Evolutionary conservation across 371 early-diverging fungal species (phyloP), one percentile per base, ranked within the genome.

Genomic region (Phascolomyces articulosus): DNA sequence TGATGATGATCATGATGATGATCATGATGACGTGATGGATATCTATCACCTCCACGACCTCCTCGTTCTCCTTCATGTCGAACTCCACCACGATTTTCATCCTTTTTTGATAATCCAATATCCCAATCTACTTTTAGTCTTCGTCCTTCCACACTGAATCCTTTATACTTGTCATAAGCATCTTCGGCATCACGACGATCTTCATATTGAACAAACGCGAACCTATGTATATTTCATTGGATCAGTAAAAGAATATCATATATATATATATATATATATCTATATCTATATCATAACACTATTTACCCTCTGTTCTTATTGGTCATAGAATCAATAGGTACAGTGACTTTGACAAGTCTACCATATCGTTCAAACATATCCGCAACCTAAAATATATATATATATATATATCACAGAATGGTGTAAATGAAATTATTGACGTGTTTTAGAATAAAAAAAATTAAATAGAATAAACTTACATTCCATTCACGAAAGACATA

Each of bases 41-140:
- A 44, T 18, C n/a, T 0, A n/a, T 44, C 18, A 44, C n/a, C 4
- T 0, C 44, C 44, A 13, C 44, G n/a, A n/a, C n/a, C n/a, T n/a
- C n/a, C n/a, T n/a, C n/a, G n/a, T n/a, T n/a, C 16, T 34, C 11
- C 34, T 0, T 34, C 34, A 34, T 11, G 34, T 34, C 34, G 34
- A 34, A 6, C 11, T 13, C 44, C 51, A 24, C 26, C n/a, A 65
- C 54, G 73, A 51, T 74, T 70, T 62, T 77, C 72, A 48, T 87
- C 91, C 67, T 91, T 91, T 77, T 87, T 87, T 63, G 79, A 77
- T 67, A 83, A 76, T 34, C 91, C 91, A 80, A 90, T 82, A 65
- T 91, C 91, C 93, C 93, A 93, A 69, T 93, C 93, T 63, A 93
- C 69, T 70, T 89, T 90, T 66, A 93, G 67, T 41, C 89, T 80